Conservation (phyloP, 495 filamentous ascomycete genomes). For the Xylaria acuta region DNA sequence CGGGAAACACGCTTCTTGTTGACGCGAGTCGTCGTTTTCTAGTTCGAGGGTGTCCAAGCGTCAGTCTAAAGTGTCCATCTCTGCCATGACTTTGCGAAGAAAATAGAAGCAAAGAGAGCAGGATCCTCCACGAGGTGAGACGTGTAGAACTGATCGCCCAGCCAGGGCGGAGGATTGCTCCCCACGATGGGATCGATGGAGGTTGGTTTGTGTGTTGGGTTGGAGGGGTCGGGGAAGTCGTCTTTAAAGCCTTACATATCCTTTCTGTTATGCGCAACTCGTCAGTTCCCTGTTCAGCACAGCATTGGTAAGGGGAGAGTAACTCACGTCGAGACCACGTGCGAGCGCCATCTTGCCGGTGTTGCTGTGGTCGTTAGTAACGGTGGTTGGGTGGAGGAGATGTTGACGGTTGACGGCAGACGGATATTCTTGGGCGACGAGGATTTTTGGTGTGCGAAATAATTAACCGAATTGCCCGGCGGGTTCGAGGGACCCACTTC, state of each 20-base stretch:
- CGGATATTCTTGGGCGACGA: slow-evolving; percentile 16
- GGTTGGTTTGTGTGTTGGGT: not conserved
- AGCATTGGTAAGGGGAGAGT: not conserved
- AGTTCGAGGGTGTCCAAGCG: slow-evolving; percentile 25
- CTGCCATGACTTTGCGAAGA: slow-evolving; percentile 35
- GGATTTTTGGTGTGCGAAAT: slow-evolving; percentile 25
- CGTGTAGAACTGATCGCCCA: slow-evolving; percentile 40
- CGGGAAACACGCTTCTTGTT: slow-evolving; percentile 86
- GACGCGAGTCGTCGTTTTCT: slow-evolving; percentile 91
- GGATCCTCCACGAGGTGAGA: slow-evolving; percentile 71
- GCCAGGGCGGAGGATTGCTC: slow-evolving; percentile 7
- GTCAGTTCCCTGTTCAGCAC: slow-evolving; percentile 9
- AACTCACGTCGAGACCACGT: slow-evolving; percentile 31
- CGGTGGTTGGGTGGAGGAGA: slow-evolving; percentile 30
- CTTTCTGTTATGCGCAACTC: slow-evolving; percentile 21
- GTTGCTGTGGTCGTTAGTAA: slow-evolving; percentile 42
- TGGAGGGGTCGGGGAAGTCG: slow-evolving; percentile 18
- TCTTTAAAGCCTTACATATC: slow-evolving; percentile 32
- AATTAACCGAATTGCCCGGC: slow-evolving; percentile 25
- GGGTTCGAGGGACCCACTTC: not conserved
- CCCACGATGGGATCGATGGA: slow-evolving; percentile 12
- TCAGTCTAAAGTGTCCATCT: slow-evolving; percentile 49
- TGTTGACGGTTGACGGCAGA: slow-evolving; percentile 8
- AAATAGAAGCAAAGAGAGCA: slow-evolving; percentile 44
- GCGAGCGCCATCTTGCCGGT: slow-evolving; percentile 29